Base-by-base conservation (phyloP, 805 yeast genomes). In the Hanseniaspora jakobsenii region DNA sequence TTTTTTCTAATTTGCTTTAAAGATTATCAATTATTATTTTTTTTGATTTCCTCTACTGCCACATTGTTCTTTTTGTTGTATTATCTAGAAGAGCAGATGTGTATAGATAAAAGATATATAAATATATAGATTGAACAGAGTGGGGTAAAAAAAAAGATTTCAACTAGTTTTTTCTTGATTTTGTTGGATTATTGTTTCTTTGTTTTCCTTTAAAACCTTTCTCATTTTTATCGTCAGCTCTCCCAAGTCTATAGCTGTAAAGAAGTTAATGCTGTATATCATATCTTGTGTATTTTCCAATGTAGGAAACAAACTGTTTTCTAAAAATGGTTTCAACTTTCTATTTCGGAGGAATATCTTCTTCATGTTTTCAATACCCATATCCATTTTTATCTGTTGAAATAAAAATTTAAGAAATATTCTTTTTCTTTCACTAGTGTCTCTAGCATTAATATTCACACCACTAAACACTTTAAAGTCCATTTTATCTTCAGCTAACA, bases 211-310 rank as follows among this genome's bases (percentile, higher is more conserved):
- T 47, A 78, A 58, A 13, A 62, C 66, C 4, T 65, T 70, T 62
- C 97, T 72, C 93, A 87, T 81, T 1, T 65, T 72, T 30, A 84
- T 94, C 0, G 97, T 87, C 47, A 89, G 58, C 2, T 71, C 69
- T 36, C 96, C 96, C 38, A 89, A 59, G 0, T 93, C 93, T 49
- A 89, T 85, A 1, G 96, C 95, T 0, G 96, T 89, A 60, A 89
- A 89, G 58, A 71, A 89, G 56, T 89, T 89, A 56, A 86, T 85
- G 2, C 93, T 71, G 57, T 87, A 89, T 48, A 89, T 66, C 12
- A 79, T 63, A 51, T 72, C 64, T 23, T 46, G 36, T 4, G 39
- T 66, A 44, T 67, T 68, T 1, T 60, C 62, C 10, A 23, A 55
- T 8, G 23, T 22, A 0, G 95, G 95, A 54, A 87, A 82, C 30